Base-by-base conservation (phyloP, 306 rosid species). In the Comarum palustre region DNA sequence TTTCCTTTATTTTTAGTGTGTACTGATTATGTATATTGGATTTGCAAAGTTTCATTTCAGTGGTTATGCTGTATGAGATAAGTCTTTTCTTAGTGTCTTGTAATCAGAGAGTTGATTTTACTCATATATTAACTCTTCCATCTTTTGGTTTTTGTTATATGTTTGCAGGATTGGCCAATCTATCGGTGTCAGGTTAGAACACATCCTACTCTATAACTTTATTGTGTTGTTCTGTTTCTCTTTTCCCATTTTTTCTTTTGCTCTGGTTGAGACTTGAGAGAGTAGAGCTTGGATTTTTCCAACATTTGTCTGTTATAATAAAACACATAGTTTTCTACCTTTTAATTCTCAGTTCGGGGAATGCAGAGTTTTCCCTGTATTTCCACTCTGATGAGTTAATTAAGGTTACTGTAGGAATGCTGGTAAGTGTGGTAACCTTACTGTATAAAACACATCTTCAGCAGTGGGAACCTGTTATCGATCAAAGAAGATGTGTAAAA, bases 121-220 rank as follows among this genome's bases (percentile, higher is more conserved):
- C 34, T 43, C 39, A 3, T 67, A 11, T 74, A 34, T 77, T 81
- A 43, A 85, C 59, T 2, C 63, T 47, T 16, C 69, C 51, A 27
- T 50, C 32, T 70, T 66, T 80, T 51, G 68, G 32, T 24, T 60
- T 34, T 73, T 66, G 46, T 59, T 67, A 32, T 69, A 47, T 51
- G 60, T 69, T 54, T 65, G 50, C 93, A 91, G 98, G 98, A 42
- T 73, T 94, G 84, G 96, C 91, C 62, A 94, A 94, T 84, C 98
- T 94, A 81, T 85, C 98, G 7, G 75, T 89, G 74, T 77, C 97
- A 89, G 98, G 98, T 94, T 79, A 79, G 87, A 68, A 42, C 69
- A 69, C 82, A 70, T 81, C 71, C 66, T 84, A 25, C 68, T 50
- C 41, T 55, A 36, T 69, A 29, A 42, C 69, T 55, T 77, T 14